phyloP scores from a whole-genome alignment of 768 basidiomycete genomes.

The Serendipita indica region DNA sequence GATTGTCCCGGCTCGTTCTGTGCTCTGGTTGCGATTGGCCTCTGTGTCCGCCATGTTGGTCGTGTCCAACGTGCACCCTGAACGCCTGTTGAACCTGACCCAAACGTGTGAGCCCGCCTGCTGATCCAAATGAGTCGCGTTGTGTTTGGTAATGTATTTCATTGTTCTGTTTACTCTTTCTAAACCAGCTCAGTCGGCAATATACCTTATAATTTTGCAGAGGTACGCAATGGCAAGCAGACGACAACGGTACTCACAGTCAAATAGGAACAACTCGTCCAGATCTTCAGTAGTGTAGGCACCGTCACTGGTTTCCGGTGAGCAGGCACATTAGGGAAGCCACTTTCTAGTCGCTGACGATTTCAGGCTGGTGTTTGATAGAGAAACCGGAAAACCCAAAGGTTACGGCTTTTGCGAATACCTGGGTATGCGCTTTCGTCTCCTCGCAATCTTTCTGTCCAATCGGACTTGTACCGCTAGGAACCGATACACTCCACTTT shows the following conservation, averaged over 20 bases:
- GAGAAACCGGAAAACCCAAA: slow-evolving; percentile 87
- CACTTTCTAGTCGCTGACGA: not conserved
- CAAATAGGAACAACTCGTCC: slow-evolving; percentile 60
- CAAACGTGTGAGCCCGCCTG: not conserved
- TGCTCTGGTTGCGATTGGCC: not conserved
- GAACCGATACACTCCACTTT: slow-evolving; percentile 9
- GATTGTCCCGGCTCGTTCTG: not conserved
- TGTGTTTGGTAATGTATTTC: slow-evolving; percentile 42
- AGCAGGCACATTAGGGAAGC: not conserved
- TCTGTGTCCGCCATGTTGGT: not conserved
- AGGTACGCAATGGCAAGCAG: slow-evolving; percentile 27
- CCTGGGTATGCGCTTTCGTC: slow-evolving; percentile 44
- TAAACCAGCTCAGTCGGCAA: slow-evolving; percentile 46
- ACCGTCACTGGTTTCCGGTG: slow-evolving; percentile 82
- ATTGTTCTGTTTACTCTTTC: not conserved
- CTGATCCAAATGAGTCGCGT: slow-evolving; percentile 23
- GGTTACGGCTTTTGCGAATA: slow-evolving; percentile 94
- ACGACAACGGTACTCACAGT: slow-evolving; percentile 11
- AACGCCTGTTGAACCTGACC: not conserved
- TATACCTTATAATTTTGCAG: slow-evolving; percentile 82
- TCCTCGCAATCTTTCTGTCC: not conserved
- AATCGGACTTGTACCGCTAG: not conserved
- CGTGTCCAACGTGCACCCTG: not conserved
- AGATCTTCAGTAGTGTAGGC: slow-evolving; percentile 78
- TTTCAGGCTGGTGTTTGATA: slow-evolving; percentile 66